A percentile compares a stretch with the other conserved stretches of the same genome.
Evolutionary conservation across 2,329 filamentous ascomycete genomes (phyloP).

Genomic region (Neofusicoccum ribis): DNA sequence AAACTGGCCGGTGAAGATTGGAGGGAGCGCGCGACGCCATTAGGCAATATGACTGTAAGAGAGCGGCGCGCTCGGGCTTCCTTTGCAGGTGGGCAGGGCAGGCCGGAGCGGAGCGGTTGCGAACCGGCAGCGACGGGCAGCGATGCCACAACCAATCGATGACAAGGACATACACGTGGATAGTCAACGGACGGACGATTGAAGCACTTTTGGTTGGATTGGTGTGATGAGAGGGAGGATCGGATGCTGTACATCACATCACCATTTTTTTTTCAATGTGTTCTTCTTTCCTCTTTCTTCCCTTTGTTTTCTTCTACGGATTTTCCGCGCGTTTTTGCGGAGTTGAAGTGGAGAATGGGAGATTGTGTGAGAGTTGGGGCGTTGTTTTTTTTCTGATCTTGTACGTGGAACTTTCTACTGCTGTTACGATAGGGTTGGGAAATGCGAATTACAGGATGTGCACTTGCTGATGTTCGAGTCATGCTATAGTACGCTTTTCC

Average conservation of each 20-base stretch:
- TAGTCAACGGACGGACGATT: background rate
- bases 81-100: background rate
- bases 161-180: background rate
- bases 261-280: background rate
- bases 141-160: background rate
- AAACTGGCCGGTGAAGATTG: too few species aligned
- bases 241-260: background rate
- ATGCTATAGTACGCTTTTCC: too few species aligned
- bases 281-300: background rate
- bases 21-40: background rate
- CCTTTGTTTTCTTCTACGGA: background rate
- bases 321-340: background rate
- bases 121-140: background rate
- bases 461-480: too few species aligned
- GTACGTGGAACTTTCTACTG: background rate
- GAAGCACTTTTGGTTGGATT: background rate
- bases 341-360: conserved; percentile 4
- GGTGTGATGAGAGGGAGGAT: background rate
- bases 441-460: background rate
- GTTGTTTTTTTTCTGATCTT: background rate
- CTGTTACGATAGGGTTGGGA: background rate
- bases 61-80: background rate
- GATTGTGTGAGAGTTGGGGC: background rate
- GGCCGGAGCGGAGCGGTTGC: background rate
- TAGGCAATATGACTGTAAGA: background rate